These are phyloP conservation scores for Citeromyces siamensis DNA, from an alignment of 1,139 yeast species.

Conservation along the genomic window DNA sequence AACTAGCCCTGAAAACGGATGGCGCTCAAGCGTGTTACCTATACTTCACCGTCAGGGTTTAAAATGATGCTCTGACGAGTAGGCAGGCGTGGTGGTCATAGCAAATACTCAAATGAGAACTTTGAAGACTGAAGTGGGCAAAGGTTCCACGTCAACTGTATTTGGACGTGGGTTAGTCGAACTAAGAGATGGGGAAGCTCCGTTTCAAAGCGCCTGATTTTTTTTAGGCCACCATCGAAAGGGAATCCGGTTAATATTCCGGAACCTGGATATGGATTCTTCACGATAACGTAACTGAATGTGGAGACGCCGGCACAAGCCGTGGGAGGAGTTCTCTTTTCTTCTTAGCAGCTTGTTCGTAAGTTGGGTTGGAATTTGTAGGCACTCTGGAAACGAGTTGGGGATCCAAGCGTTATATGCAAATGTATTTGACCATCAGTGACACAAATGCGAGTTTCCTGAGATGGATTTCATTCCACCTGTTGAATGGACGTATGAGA, in stretches of 20 bases:
- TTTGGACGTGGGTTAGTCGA: conserved; percentile 1
- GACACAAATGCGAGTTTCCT: too few relatives aligned
- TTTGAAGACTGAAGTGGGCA: conserved; percentile 4
- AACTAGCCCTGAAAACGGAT: conserved; percentile 4
- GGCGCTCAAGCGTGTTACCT: conserved; percentile 2
- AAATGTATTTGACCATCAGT: too few relatives aligned
- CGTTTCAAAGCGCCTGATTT: conserved; percentile 19
- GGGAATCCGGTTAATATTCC: conserved; percentile 26
- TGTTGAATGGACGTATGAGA: too few relatives aligned
- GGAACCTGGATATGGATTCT: conserved; percentile 12
- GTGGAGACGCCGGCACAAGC: conserved; percentile 1
- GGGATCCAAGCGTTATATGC: too few relatives aligned
- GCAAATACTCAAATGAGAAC: conserved; percentile 3
- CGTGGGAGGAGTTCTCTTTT: background rate
- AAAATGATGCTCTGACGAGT: conserved; percentile 3
- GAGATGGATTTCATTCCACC: too few relatives aligned
- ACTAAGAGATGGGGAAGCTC: conserved; percentile 16
- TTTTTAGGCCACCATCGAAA: conserved; percentile 20
- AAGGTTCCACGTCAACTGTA: conserved; percentile 4
- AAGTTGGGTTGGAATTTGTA: too few relatives aligned
- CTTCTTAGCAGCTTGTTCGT: conserved; percentile 2
- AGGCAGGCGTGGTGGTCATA: conserved; percentile 4
- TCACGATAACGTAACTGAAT: conserved; percentile 1
- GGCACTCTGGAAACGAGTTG: too few relatives aligned
- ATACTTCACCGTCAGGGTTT: conserved; percentile 2